Evolutionary conservation across 169 alveolate species (phyloP).

Genomic region (Plasmodium sp.): DNA sequence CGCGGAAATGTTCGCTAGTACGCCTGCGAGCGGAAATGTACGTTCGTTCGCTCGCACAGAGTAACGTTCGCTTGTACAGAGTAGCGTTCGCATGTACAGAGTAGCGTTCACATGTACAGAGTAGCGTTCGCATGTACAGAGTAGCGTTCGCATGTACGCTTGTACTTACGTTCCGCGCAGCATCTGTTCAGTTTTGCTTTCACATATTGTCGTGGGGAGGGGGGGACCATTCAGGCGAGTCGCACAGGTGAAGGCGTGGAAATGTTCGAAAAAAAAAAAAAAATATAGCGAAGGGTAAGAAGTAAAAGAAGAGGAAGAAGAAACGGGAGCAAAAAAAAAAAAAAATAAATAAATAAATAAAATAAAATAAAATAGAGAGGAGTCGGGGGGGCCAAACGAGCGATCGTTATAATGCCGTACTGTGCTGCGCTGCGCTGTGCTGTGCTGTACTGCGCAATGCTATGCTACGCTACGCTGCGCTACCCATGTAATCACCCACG

Average conservation of each 20-base stretch:
- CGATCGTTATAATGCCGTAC: background rate
- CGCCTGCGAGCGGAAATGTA: too few species aligned
- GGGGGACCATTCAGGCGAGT: background rate
- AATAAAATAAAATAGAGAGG: background rate
- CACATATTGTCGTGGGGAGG: background rate
- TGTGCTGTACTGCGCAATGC: background rate
- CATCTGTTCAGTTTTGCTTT: background rate
- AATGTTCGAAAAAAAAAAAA: background rate
- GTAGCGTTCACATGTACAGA: background rate
- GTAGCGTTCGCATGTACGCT: background rate
- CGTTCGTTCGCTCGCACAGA: too few species aligned
- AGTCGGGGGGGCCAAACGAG: background rate
- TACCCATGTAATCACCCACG: background rate
- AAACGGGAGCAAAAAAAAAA: background rate
- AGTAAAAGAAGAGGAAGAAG: background rate
- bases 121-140: too few species aligned
- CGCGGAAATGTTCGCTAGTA: background rate
- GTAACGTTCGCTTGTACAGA: background rate
- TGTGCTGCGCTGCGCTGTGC: background rate
- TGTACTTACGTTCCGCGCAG: background rate
- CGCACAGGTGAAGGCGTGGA: background rate
- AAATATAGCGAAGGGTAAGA: background rate
- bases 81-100: background rate
- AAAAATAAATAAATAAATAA: background rate
- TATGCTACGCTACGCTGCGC: background rate